These are phyloP conservation scores for Venturia nashicola DNA, from an alignment of 2,329 filamentous ascomycete species.

Conservation along the genomic window DNA sequence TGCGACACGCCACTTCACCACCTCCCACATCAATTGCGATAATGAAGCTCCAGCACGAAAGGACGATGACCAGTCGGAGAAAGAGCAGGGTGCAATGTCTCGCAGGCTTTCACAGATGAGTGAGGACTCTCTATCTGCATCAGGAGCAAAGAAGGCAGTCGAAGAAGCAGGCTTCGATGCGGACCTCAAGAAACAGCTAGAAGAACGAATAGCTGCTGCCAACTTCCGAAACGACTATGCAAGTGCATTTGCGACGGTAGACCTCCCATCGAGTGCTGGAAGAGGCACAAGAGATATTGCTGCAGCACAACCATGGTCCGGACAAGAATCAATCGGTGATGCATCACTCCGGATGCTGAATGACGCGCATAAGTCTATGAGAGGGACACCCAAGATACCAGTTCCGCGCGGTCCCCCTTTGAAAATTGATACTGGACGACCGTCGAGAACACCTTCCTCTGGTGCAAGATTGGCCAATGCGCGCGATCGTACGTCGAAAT, in stretches of 20 bases:
- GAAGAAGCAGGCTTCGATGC: conserved; percentile 51
- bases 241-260: conserved; percentile 39
- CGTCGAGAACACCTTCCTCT: conserved; percentile 28
- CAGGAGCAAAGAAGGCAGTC: conserved; percentile 43
- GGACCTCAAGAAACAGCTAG: conserved; percentile 44
- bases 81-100: conserved; percentile 39
- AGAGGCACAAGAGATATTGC: conserved; percentile 58
- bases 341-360: conserved; percentile 67
- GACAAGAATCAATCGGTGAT: conserved; percentile 62
- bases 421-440: conserved; percentile 32
- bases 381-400: conserved; percentile 20
- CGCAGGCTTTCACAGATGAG: conserved; percentile 47
- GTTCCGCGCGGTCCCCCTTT: conserved; percentile 29
- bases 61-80: background rate
- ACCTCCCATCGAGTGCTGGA: conserved; percentile 49
- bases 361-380: conserved; percentile 44
- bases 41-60: background rate
- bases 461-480: conserved; percentile 44
- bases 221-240: conserved; percentile 42
- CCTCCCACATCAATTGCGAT: background rate
- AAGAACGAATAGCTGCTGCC: conserved; percentile 46
- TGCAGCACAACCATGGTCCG: conserved; percentile 61
- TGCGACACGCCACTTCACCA: background rate
- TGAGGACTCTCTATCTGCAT: conserved; percentile 45
- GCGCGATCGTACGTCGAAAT: conserved; percentile 44